Conservation (phyloP, 352 stramenopile species). For the Peronosclerospora sorghi region DNA sequence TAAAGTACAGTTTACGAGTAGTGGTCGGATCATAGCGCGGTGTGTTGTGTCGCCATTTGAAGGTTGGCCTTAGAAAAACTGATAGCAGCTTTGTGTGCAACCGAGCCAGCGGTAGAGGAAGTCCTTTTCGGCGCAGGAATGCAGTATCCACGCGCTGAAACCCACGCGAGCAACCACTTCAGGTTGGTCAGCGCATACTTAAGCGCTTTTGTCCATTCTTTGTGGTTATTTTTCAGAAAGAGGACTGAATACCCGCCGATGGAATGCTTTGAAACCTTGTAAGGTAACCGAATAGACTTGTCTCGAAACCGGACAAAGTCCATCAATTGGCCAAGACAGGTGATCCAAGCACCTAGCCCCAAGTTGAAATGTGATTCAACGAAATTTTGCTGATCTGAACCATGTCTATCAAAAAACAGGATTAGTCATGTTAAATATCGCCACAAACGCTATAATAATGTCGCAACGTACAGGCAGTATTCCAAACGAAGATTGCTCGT, state of each 20-base stretch:
- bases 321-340: conserved; percentile 62
- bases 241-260: conserved; percentile 61
- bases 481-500: conserved; percentile 72
- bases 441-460: not conserved
- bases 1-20: conserved; percentile 26
- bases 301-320: conserved; percentile 43
- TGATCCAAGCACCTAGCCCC: conserved; percentile 68
- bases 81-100: conserved; percentile 10
- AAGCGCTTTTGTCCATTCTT: conserved; percentile 78
- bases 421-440: not conserved
- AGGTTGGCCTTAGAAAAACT: conserved; percentile 8
- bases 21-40: conserved; percentile 21
- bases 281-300: conserved; percentile 51
- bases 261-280: conserved; percentile 68
- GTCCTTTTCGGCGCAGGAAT: conserved; percentile 4
- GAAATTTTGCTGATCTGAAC: conserved; percentile 77
- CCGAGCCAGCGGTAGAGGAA: not conserved
- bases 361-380: conserved; percentile 81
- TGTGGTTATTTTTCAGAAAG: conserved; percentile 72
- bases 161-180: conserved; percentile 77
- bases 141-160: conserved; percentile 26
- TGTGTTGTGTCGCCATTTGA: conserved; percentile 5
- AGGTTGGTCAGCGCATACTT: conserved; percentile 81
- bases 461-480: conserved; percentile 55
- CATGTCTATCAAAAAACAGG: conserved; percentile 41